These are phyloP conservation scores for Botryotinia globosa DNA, from an alignment of 2,329 filamentous ascomycete species.

Conservation along the genomic window DNA sequence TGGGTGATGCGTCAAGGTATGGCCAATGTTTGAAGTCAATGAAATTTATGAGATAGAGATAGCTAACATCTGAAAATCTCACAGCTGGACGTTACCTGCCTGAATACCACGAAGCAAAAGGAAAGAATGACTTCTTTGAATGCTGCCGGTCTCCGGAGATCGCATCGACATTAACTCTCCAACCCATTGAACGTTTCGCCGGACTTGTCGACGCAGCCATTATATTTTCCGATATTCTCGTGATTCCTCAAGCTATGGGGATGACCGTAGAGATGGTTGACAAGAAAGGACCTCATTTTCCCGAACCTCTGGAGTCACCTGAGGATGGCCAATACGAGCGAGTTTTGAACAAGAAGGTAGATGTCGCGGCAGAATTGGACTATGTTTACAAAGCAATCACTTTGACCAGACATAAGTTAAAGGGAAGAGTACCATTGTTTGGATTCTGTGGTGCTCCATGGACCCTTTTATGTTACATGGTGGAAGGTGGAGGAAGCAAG, in stretches of 20 bases:
- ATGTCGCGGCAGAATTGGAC: constrained; percentile 78
- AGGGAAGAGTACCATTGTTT: constrained; percentile 85
- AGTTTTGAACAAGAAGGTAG: constrained; percentile 73
- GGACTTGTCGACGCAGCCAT: constrained; percentile 94
- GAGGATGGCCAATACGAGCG: constrained; percentile 78
- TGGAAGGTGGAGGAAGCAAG: constrained; percentile 94
- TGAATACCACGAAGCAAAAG: constrained; percentile 96
- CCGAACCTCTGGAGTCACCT: constrained; percentile 74
- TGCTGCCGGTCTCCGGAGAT: constrained; percentile 93
- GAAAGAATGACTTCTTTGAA: constrained; percentile 88
- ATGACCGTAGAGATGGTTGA: constrained; percentile 99
- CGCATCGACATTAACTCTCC: constrained; percentile 87
- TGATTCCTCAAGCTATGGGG: constrained; percentile 95
- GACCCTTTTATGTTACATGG: constrained; percentile 98
- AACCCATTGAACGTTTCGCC: constrained; percentile 87
- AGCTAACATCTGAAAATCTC: not conserved
- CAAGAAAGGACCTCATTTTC: constrained; percentile 95
- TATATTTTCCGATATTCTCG: constrained; percentile 98
- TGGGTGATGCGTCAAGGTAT: constrained; percentile 99
- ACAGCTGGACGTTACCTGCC: constrained; percentile 93
- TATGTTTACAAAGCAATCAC: constrained; percentile 98
- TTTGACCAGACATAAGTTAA: constrained; percentile 80
- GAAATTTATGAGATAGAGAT: constrained; percentile 5
- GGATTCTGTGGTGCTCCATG: constrained; percentile 97
- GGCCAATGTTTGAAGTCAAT: constrained; percentile 21